Percentiles rank a stretch among this genome's conserved stretches.
phyloP scores from a whole-genome alignment of 805 yeast genomes.

The Wickerhamomyces ciferrii region DNA sequence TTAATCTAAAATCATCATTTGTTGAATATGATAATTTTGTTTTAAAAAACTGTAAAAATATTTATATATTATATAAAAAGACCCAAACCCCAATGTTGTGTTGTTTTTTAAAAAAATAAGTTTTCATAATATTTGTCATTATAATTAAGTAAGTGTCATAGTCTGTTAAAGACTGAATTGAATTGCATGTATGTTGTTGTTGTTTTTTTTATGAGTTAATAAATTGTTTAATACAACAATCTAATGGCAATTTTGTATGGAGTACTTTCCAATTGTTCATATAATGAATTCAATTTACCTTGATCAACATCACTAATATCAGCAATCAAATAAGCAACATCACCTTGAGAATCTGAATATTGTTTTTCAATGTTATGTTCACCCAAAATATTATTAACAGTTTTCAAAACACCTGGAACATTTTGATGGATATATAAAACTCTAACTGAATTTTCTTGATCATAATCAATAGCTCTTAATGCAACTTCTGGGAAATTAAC shows the following conservation, averaged over 20 bases:
- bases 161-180: not conserved
- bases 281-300: slow-evolving; percentile 77
- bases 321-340: slow-evolving; percentile 96
- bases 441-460: slow-evolving; percentile 85
- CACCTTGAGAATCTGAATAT: slow-evolving; percentile 95
- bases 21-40: not conserved
- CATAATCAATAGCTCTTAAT: slow-evolving; percentile 80
- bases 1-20: no score
- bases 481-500: slow-evolving; percentile 99
- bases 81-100: not conserved
- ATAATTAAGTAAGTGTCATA: not conserved
- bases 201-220: not conserved
- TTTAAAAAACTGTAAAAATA: no score
- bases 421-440: slow-evolving; percentile 95
- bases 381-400: slow-evolving; percentile 93
- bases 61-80: not conserved
- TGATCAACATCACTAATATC: slow-evolving; percentile 84
- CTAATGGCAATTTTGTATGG: slow-evolving; percentile 90
- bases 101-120: no score
- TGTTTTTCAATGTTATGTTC: slow-evolving; percentile 96
- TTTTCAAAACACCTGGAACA: slow-evolving; percentile 97
- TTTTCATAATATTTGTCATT: not conserved
- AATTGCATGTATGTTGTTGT: not conserved
- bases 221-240: slow-evolving; percentile 59
- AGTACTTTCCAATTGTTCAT: slow-evolving; percentile 82